Conservation (phyloP, 2,329 filamentous ascomycete genomes). For the Talaromyces sp. region DNA sequence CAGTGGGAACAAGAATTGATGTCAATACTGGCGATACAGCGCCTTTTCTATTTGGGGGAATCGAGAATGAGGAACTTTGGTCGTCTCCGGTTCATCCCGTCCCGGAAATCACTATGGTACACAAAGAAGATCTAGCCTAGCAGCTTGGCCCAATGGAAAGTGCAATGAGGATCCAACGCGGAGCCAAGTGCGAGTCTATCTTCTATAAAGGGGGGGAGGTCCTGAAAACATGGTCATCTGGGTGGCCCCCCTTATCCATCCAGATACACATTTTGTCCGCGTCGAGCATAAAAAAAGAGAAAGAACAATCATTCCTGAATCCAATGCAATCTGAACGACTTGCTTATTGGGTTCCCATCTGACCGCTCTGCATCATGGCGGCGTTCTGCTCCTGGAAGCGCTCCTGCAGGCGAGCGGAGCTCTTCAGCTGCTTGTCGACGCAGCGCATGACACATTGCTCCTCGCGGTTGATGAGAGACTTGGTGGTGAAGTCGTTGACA, state of each 20-base stretch:
- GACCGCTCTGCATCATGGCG: conserved; percentile 65
- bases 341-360: conserved; percentile 44
- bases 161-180: neutral
- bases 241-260: conserved; percentile 1
- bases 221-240: neutral
- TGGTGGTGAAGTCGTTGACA: conserved; percentile 98
- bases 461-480: conserved; percentile 85
- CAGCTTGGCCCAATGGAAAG: neutral
- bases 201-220: conserved; percentile 1
- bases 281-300: neutral
- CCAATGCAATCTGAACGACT: neutral
- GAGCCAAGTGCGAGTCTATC: conserved; percentile 3
- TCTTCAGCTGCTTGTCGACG: conserved; percentile 94
- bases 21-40: neutral
- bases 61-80: conserved; percentile 1
- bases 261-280: neutral
- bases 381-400: conserved; percentile 80
- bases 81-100: conserved; percentile 10
- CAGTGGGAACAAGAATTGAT: neutral
- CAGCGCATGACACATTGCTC: conserved; percentile 91
- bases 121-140: conserved; percentile 12
- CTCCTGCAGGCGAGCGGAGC: conserved; percentile 84
- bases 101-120: conserved; percentile 27
- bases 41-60: conserved; percentile 15
- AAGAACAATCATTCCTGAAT: neutral